Conservation (phyloP, 2,329 filamentous ascomycete species). For the Myriosclerotinia scirpicola region DNA sequence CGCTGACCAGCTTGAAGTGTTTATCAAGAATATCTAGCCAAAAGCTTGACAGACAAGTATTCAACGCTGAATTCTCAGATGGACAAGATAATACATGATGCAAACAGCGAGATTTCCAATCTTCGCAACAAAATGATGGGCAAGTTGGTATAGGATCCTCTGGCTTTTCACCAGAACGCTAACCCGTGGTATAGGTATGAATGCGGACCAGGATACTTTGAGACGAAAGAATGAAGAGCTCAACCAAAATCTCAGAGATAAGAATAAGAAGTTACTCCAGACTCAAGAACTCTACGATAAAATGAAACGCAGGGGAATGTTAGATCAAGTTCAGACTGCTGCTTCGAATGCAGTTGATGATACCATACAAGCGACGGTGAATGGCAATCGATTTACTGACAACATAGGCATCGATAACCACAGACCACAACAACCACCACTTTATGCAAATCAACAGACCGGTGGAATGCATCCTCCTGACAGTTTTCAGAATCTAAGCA, state of each 20-base stretch:
- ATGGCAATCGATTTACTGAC: slow-evolving; percentile 35
- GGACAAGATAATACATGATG: slow-evolving; percentile 72
- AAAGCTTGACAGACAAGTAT: slow-evolving; percentile 72
- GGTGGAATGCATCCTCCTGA: slow-evolving; percentile 6
- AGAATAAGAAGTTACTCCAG: slow-evolving; percentile 66
- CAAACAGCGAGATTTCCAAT: slow-evolving; percentile 68
- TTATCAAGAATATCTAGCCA: slow-evolving; percentile 75
- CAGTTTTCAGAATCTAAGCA: slow-evolving; percentile 19
- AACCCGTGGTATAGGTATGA: slow-evolving; percentile 48
- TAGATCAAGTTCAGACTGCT: slow-evolving; percentile 55
- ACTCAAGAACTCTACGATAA: slow-evolving; percentile 66
- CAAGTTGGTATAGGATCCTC: slow-evolving; percentile 41
- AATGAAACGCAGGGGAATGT: slow-evolving; percentile 55
- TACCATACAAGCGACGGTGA: slow-evolving; percentile 41
- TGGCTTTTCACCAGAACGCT: slow-evolving; percentile 21
- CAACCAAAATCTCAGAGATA: slow-evolving; percentile 64
- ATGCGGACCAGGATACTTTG: slow-evolving; percentile 61
- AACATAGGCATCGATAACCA: slow-evolving; percentile 30
- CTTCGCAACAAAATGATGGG: slow-evolving; percentile 65
- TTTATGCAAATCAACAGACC: slow-evolving; percentile 29
- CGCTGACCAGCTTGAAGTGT: slow-evolving; percentile 49
- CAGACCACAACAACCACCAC: slow-evolving; percentile 22
- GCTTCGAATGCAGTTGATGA: slow-evolving; percentile 52
- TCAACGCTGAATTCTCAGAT: slow-evolving; percentile 61
- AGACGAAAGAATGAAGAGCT: slow-evolving; percentile 73